Base-by-base conservation (phyloP, 192 early-diverging fungal species). In the Linnemannia elongata region DNA sequence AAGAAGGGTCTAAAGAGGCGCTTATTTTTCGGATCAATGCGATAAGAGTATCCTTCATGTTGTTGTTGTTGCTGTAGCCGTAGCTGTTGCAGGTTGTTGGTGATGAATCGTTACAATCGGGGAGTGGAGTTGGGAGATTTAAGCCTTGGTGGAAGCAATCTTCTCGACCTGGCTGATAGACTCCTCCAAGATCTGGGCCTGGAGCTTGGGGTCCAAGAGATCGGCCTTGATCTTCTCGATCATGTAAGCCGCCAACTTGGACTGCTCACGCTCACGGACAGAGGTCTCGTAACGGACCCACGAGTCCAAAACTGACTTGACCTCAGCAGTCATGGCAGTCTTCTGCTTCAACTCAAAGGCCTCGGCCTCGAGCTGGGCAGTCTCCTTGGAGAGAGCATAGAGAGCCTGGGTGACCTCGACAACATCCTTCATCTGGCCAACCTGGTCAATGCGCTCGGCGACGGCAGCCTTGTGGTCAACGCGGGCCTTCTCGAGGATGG, bases 251-350 rank as follows among this genome's bases (percentile, higher is more conserved):
- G 96, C 96, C 82, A 98, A 90, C 47, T 95, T 90, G 93, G 94
- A 95, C 92, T 99, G 98, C 93, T 97, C 95, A 80, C 91, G 93
- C 89, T 98, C 98, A 90, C 98, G 97, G 76, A 99, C 93, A 38
- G 91, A 92, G 79, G 95, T 93, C 91, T 99, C 98, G 86, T 99
- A 96, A 82, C 98, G 97, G 55, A 98, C 97, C 98, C 98, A 99
- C 44, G 96, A 95, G 90, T 99, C 98, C 39, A 99, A 92, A 70
- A 96, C 94, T 24, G 90, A 69, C 94, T 98, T 98, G 83, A 96
- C 93, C 90, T 99, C 97, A 38, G 87, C 27, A 76, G 94, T 93
- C 84, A 96, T 92, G 72, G 93, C 91, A 38, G 94, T 95, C 81
- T 94, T 94, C 89, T 99, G 98, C 95, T 99, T 97, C 69, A 98